Evolutionary conservation across 75 land plant species (phyloP), one percentile per base, ranked within the genome.

Genomic region (Selaginella moellendorffii): DNA sequence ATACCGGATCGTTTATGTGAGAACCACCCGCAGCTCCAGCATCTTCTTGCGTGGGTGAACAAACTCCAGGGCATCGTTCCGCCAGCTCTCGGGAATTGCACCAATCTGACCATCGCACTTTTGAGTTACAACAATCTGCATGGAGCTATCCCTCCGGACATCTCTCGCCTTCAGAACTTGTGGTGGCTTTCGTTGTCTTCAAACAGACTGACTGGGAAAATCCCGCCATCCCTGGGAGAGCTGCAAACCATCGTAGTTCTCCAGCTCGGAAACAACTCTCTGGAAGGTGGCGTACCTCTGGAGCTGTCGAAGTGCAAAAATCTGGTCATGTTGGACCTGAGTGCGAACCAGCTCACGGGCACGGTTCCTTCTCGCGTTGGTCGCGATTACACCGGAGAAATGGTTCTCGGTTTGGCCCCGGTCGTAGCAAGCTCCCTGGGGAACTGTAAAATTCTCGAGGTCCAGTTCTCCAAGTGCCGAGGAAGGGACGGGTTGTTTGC

Each of bases 41-140:
- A n/a, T n/a, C n/a, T n/a, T n/a, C n/a, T n/a, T n/a, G 96, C 85
- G 0, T 82, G 76, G 63, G 85, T 80, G 73, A 86, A 90, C 63
- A 24, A 22, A 14, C 73, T 90, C 21, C 56, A 26, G 17, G 91
- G 91, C 28, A 20, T 17, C 0, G 77, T 90, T 24, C 87, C 96
- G 0, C 64, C 31, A 52, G 72, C 63, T 64, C 72, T 81, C n/a
- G 81, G 88, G 0, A 65, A 51, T 9, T 46, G 65, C 58, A 73
- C 82, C 12, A 68, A 77, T 10, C 83, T 88, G 27, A 31, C 90
- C 85, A 54, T 71, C 85, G 0, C 81, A 85, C 72, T 85, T 88
- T 66, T 89, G 80, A 69, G 85, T 76, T 0, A 68, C 12, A 88
- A 88, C 58, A 75, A 70, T 24, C 74, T 88, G 19, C 71, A 76